Conservation (phyloP, 169 alveolate species). For the Plasmodium reichenowi region DNA sequence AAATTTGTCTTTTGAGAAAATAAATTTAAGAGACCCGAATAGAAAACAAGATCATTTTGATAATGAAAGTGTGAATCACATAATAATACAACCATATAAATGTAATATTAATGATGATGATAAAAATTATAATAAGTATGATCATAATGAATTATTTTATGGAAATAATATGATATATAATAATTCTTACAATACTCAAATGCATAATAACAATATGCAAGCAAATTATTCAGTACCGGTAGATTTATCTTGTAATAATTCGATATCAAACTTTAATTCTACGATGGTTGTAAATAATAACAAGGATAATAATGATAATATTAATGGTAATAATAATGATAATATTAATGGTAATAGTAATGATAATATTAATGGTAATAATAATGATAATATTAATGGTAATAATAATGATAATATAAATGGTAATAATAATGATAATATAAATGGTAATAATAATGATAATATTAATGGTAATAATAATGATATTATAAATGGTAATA, state of each 20-base stretch:
- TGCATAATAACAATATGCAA: constrained; percentile 8
- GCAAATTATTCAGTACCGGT: constrained; percentile 7
- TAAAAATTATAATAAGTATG: too few relatives aligned
- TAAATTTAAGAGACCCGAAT: background rate
- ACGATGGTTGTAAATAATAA: constrained; percentile 14
- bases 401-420: too few relatives aligned
- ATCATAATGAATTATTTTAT: too few relatives aligned
- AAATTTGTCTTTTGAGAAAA: background rate
- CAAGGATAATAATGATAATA: background rate
- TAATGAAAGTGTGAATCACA: too few relatives aligned
- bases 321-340: background rate
- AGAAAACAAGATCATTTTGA: too few relatives aligned
- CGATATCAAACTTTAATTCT: constrained; percentile 6
- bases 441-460: too few relatives aligned
- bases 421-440: too few relatives aligned
- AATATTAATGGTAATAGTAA: too few relatives aligned
- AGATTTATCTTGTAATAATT: background rate
- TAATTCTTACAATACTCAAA: constrained; percentile 11
- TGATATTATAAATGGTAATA: background rate
- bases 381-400: too few relatives aligned
- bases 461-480: background rate
- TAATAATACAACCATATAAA: too few relatives aligned
- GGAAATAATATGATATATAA: background rate
- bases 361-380: too few relatives aligned
- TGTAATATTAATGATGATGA: too few relatives aligned